Evolutionary conservation across 768 basidiomycete genomes (phyloP).

Genomic region (Boletus tylopilopsis): DNA sequence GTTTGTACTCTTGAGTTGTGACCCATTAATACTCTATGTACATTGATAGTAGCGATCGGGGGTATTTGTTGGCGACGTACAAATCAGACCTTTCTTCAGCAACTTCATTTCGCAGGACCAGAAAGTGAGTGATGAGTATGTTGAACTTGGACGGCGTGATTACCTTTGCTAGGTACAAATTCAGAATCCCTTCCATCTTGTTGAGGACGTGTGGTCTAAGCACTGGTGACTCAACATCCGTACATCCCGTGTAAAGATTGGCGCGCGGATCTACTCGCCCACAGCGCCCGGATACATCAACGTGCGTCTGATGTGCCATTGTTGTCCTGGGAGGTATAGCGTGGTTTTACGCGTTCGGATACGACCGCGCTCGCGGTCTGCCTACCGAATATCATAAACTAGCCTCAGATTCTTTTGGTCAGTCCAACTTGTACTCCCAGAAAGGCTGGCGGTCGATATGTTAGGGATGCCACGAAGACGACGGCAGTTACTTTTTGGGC

Average conservation of each 20-base stretch:
- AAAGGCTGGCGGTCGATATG: conserved; percentile 10
- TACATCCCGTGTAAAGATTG: not conserved
- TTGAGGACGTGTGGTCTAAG: too few relatives aligned
- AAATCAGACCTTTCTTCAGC: too few relatives aligned
- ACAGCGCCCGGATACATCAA: conserved; percentile 11
- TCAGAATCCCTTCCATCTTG: too few relatives aligned
- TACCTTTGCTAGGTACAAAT: too few relatives aligned
- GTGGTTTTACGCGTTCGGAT: conserved; percentile 11
- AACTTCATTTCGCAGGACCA: too few relatives aligned
- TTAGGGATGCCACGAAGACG: conserved; percentile 7
- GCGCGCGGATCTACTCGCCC: conserved; percentile 6
- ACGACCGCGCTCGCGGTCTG: not conserved
- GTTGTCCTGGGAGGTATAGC: not conserved
- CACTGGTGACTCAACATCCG: too few relatives aligned
- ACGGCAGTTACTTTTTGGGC: conserved; percentile 2
- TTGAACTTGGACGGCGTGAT: too few relatives aligned
- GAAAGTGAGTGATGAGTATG: too few relatives aligned
- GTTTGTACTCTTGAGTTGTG: not conserved
- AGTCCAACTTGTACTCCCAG: not conserved
- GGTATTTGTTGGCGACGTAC: too few relatives aligned
- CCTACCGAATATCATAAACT: too few relatives aligned
- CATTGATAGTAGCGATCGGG: too few relatives aligned
- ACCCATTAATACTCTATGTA: conserved; percentile 8
- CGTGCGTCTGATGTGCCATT: conserved; percentile 8
- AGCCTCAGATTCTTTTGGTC: too few relatives aligned